Conservation (phyloP, 345 rosid species). For the Anastatica hierochuntica region DNA sequence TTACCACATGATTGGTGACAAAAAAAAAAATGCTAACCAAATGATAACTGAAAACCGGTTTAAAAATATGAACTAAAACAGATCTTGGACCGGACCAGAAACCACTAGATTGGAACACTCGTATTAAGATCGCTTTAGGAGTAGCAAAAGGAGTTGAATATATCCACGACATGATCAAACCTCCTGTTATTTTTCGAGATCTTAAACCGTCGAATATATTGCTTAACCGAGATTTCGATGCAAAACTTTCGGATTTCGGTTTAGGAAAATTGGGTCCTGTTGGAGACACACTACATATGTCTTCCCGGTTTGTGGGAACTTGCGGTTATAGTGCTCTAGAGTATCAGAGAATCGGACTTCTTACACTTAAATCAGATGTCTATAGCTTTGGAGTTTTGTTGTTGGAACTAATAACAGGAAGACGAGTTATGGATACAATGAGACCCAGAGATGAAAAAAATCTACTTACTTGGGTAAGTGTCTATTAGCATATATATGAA, state of each 20-base stretch:
- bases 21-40: too few relatives aligned
- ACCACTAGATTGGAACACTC: conserved; percentile 58
- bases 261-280: conserved; percentile 69
- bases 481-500: too few relatives aligned
- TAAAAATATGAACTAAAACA: conserved; percentile 14
- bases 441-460: conserved; percentile 52
- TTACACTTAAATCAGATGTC: conserved; percentile 73
- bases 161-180: conserved; percentile 63
- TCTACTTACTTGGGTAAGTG: conserved; percentile 65
- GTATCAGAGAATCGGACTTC: conserved; percentile 69
- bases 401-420: conserved; percentile 74
- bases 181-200: conserved; percentile 77
- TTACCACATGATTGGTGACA: background rate
- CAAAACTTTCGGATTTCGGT: conserved; percentile 76
- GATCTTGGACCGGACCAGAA: conserved; percentile 41
- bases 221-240: conserved; percentile 36
- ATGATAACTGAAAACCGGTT: background rate
- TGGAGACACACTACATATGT: conserved; percentile 58
- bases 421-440: conserved; percentile 57
- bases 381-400: conserved; percentile 86
- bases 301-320: conserved; percentile 90
- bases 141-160: conserved; percentile 77
- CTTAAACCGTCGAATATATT: conserved; percentile 77
- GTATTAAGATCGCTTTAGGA: conserved; percentile 72
- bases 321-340: conserved; percentile 93